Conservation (phyloP, 1,139 yeast species). For the Suhomyces panamericanus region DNA sequence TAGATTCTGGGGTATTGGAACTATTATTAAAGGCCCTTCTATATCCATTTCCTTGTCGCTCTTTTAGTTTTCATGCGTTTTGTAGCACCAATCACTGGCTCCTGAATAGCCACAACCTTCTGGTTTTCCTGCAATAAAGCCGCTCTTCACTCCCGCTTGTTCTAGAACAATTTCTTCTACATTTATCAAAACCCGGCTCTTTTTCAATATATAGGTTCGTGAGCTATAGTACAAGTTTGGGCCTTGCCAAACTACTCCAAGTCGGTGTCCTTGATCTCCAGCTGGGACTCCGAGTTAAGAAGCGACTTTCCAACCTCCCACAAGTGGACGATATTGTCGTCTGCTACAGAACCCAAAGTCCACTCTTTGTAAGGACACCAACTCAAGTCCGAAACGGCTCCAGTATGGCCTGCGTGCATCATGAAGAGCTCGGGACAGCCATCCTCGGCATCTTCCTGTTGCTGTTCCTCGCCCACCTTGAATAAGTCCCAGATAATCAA, state of each 20-base stretch:
- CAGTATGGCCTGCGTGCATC: conserved; percentile 89
- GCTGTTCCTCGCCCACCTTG: conserved; percentile 77
- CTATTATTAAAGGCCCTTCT: too few species aligned
- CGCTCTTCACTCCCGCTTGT: too few species aligned
- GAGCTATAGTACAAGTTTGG: conserved; percentile 1
- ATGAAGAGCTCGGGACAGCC: conserved; percentile 79
- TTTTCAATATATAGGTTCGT: too few species aligned
- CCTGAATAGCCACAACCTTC: too few species aligned
- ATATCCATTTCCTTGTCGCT: too few species aligned
- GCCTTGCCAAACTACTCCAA: conserved; percentile 21
- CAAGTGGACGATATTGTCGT: conserved; percentile 73
- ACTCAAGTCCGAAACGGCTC: conserved; percentile 68
- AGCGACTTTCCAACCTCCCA: conserved; percentile 67
- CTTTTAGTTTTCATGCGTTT: too few species aligned
- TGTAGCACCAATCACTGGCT: too few species aligned
- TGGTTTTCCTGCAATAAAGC: too few species aligned
- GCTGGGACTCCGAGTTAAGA: conserved; percentile 36
- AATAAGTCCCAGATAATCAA: conserved; percentile 72
- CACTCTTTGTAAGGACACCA: conserved; percentile 72
- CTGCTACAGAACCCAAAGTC: conserved; percentile 73
- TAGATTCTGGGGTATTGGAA: too few species aligned
- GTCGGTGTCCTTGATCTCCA: conserved; percentile 21
- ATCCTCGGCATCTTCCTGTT: conserved; percentile 75
- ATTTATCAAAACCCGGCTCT: too few species aligned
- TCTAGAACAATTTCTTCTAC: too few species aligned